These are phyloP conservation scores for Hortaea werneckii DNA, from an alignment of 2,329 filamentous ascomycete genomes.

Conservation along the genomic window DNA sequence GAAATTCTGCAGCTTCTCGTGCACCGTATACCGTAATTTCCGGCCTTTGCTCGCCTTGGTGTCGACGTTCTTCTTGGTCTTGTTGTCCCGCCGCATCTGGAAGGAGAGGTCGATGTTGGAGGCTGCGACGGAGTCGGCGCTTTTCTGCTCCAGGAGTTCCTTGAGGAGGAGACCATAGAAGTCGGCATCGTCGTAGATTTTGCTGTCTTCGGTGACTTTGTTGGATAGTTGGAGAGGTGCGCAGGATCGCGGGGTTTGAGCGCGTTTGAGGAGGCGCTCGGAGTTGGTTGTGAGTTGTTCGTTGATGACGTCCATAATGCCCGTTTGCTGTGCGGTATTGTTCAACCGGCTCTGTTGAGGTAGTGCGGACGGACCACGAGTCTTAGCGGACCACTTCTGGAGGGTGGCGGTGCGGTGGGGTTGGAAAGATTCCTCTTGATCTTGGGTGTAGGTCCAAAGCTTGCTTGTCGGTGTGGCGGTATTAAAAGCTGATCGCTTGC, in stretches of 20 bases:
- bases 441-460: conserved; percentile 63
- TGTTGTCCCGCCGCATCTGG: conserved; percentile 57
- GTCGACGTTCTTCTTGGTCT: conserved; percentile 78
- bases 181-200: conserved; percentile 83
- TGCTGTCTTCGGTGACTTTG: conserved; percentile 43
- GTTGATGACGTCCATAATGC: conserved; percentile 56
- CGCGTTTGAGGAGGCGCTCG: conserved; percentile 59
- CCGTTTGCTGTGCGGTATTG: conserved; percentile 48
- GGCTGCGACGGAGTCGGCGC: conserved; percentile 42
- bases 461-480: conserved; percentile 49
- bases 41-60: conserved; percentile 91
- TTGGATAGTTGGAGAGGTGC: conserved; percentile 53
- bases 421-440: conserved; percentile 50
- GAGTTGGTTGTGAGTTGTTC: conserved; percentile 53
- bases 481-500: conserved; percentile 42
- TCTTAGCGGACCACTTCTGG: conserved; percentile 84
- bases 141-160: conserved; percentile 81
- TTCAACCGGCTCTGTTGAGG: conserved; percentile 51
- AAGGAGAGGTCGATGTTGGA: conserved; percentile 28
- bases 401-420: conserved; percentile 60
- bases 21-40: conserved; percentile 87
- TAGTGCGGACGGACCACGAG: conserved; percentile 50
- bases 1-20: conserved; percentile 96
- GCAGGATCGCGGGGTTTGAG: conserved; percentile 63
- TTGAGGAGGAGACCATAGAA: conserved; percentile 92